Conservation (phyloP, 148 eudicot species). For the Arbutus unedo region DNA sequence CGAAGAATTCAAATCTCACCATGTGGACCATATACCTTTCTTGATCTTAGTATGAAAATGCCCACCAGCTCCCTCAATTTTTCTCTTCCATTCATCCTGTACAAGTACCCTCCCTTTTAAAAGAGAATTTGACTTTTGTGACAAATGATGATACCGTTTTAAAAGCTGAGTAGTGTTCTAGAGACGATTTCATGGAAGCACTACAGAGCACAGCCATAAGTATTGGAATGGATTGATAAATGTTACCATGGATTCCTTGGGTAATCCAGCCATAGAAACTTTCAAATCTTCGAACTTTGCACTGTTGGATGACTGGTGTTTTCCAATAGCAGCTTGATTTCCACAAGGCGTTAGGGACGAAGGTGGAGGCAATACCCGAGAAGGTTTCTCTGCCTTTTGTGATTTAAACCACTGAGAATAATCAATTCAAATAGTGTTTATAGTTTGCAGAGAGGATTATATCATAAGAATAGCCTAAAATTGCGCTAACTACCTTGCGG, state of each 20-base stretch:
- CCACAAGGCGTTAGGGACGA: constrained; percentile 42
- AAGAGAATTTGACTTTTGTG: constrained; percentile 9
- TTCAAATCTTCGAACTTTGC: constrained; percentile 66
- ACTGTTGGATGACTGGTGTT: constrained; percentile 42
- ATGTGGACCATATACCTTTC: constrained; percentile 48
- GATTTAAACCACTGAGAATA: constrained; percentile 77
- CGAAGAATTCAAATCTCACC: not conserved
- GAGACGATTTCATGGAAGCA: not conserved
- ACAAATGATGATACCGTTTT: constrained; percentile 10
- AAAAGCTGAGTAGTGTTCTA: not conserved
- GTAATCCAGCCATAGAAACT: constrained; percentile 59
- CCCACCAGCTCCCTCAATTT: constrained; percentile 76
- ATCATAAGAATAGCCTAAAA: constrained; percentile 8
- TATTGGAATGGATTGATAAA: constrained; percentile 17
- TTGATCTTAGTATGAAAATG: constrained; percentile 69
- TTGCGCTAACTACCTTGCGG: constrained; percentile 52
- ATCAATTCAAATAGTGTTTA: constrained; percentile 20
- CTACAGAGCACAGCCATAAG: constrained; percentile 1
- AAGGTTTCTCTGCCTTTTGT: constrained; percentile 63
- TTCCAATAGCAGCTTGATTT: constrained; percentile 43
- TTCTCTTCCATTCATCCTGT: constrained; percentile 67
- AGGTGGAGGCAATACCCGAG: constrained; percentile 57
- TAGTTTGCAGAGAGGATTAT: not conserved
- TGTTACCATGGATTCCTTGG: constrained; percentile 58
- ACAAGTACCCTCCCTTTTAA: constrained; percentile 12